A percentile compares a stretch with the other conserved stretches of the same genome.
Evolutionary conservation across 164 flowering plant species (phyloP).

Genomic region (Platanus orientalis): DNA sequence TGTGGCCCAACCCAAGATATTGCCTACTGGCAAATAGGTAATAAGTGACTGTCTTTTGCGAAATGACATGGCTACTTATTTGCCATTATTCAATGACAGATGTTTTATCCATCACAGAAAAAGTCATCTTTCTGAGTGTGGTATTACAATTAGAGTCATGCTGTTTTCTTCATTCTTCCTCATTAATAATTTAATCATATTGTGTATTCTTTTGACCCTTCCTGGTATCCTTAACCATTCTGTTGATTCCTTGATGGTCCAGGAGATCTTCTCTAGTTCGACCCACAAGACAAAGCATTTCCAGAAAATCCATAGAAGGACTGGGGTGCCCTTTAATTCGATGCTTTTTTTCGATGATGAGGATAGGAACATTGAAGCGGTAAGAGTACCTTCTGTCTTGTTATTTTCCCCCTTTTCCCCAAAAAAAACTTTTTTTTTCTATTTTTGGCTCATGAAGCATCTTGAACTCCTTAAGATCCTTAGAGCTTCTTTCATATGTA

Average conservation of each 20-base stretch:
- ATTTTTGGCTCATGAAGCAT: not conserved
- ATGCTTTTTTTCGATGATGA: slow-evolving; percentile 98
- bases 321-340: slow-evolving; percentile 70
- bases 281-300: slow-evolving; percentile 94
- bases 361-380: slow-evolving; percentile 79
- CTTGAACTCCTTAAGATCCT: not conserved
- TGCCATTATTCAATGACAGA: too few species aligned
- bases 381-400: slow-evolving; percentile 22
- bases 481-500: too few species aligned
- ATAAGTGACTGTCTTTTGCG: too few species aligned
- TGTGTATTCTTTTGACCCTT: not conserved
- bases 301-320: slow-evolving; percentile 66
- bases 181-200: not conserved
- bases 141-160: not conserved
- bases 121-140: too few species aligned
- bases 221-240: not conserved
- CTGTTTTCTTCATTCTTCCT: not conserved
- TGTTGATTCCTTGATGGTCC: slow-evolving; percentile 10
- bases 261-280: slow-evolving; percentile 96
- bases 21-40: too few species aligned
- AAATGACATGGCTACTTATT: too few species aligned
- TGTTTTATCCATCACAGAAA: too few species aligned
- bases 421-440: not conserved
- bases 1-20: too few species aligned
- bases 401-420: not conserved